Evolutionary conservation across 257 asterid species (phyloP).

Genomic region (Petunia axillaris): DNA sequence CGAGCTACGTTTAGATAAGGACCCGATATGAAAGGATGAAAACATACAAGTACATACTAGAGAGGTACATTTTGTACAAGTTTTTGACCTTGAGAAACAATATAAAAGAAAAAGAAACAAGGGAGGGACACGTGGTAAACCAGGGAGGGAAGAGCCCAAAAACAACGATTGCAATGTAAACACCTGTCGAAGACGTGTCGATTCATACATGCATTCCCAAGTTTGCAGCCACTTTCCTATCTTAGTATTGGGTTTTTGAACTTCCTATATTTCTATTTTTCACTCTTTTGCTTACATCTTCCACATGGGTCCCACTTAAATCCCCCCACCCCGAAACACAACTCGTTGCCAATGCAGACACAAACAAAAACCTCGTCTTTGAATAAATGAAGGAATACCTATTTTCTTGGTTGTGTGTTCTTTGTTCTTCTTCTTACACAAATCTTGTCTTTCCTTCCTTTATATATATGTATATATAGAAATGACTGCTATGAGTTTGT

Average conservation of each 20-base stretch:
- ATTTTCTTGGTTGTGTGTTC: conserved; percentile 9
- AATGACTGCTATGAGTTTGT: background rate
- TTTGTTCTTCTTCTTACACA: background rate
- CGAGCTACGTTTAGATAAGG: background rate
- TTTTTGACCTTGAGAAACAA: background rate
- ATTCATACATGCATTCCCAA: conserved; percentile 20
- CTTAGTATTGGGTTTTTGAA: conserved; percentile 13
- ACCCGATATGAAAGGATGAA: background rate
- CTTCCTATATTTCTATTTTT: conserved; percentile 12
- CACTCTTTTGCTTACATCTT: background rate
- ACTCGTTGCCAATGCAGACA: background rate
- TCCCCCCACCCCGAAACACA: no score
- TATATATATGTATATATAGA: background rate
- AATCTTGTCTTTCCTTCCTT: background rate
- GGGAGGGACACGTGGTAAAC: conserved; percentile 51
- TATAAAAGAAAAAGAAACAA: background rate
- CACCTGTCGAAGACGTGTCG: conserved; percentile 66
- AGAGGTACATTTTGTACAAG: background rate
- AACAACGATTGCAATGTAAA: conserved; percentile 24
- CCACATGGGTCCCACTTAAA: background rate
- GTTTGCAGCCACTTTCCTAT: background rate
- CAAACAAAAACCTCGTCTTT: background rate
- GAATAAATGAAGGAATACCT: background rate
- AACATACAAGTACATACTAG: background rate
- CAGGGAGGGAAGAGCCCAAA: conserved; percentile 6